These are phyloP conservation scores for Mycena floridula DNA, from an alignment of 768 basidiomycete genomes.

Conservation along the genomic window DNA sequence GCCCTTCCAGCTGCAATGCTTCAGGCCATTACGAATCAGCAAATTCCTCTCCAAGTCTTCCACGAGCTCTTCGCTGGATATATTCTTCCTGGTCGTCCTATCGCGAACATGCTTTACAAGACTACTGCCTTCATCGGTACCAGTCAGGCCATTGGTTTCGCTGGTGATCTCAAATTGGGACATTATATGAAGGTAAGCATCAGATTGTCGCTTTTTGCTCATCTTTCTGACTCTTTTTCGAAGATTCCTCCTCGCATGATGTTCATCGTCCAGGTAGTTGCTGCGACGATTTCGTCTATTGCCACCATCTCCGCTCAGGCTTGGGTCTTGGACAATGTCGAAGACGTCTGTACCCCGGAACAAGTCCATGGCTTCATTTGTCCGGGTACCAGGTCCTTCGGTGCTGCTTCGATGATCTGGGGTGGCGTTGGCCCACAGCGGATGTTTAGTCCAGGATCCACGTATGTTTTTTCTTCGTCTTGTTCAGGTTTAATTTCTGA, in stretches of 20 bases:
- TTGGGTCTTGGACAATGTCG: slow-evolving; percentile 69
- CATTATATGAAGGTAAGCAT: slow-evolving; percentile 93
- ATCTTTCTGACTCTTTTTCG: slow-evolving; percentile 75
- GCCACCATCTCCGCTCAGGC: slow-evolving; percentile 58
- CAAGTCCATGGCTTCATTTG: slow-evolving; percentile 67
- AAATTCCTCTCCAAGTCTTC: slow-evolving; percentile 60
- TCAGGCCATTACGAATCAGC: slow-evolving; percentile 85
- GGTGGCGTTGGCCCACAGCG: slow-evolving; percentile 74
- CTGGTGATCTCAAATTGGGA: slow-evolving; percentile 76
- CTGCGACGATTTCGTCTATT: slow-evolving; percentile 51
- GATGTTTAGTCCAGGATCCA: slow-evolving; percentile 56
- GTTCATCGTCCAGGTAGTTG: slow-evolving; percentile 62
- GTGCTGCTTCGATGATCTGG: slow-evolving; percentile 72
- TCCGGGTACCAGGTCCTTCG: slow-evolving; percentile 61
- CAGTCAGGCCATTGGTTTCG: slow-evolving; percentile 58
- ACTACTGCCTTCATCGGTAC: slow-evolving; percentile 51
- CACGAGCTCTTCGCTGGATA: slow-evolving; percentile 77
- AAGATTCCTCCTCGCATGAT: slow-evolving; percentile 79
- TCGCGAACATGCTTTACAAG: slow-evolving; percentile 84
- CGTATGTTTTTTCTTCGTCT: slow-evolving; percentile 31
- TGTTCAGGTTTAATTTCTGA: slow-evolving; percentile 2
- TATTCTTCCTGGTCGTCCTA: slow-evolving; percentile 68
- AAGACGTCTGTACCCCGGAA: slow-evolving; percentile 59
- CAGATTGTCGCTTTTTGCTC: slow-evolving; percentile 62
- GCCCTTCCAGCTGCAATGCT: slow-evolving; percentile 74